These are phyloP conservation scores for Penicillium soppii DNA, from an alignment of 495 filamentous ascomycete species.

Conservation along the genomic window DNA sequence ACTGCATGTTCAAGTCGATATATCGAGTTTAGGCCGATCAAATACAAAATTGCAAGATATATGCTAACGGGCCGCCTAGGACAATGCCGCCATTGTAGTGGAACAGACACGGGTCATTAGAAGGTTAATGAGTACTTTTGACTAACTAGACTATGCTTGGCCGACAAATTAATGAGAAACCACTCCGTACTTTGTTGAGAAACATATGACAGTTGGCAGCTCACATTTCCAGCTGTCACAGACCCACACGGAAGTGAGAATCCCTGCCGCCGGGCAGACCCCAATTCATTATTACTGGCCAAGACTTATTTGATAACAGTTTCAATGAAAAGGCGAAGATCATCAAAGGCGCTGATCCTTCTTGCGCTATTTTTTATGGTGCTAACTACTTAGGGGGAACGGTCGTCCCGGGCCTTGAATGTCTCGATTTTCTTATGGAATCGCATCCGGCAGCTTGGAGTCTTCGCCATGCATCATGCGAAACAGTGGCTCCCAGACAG, in stretches of 20 bases:
- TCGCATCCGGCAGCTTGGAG: slow-evolving; percentile 23
- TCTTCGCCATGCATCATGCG: slow-evolving; percentile 26
- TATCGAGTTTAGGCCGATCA: background rate
- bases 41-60: no score
- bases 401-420: background rate
- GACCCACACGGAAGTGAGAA: background rate
- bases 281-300: background rate
- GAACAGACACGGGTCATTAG: background rate
- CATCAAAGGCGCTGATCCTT: background rate
- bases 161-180: no score
- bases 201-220: background rate
- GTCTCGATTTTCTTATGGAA: slow-evolving; percentile 12
- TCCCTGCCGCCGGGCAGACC: background rate
- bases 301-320: background rate
- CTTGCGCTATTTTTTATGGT: background rate
- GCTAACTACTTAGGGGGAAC: background rate
- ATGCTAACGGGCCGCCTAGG: no score
- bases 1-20: no score
- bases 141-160: no score
- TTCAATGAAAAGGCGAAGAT: background rate
- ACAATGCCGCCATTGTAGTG: background rate
- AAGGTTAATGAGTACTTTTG: no score
- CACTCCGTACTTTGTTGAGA: no score
- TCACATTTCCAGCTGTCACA: background rate
- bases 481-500: slow-evolving; percentile 35